Evolutionary conservation across 2,329 filamentous ascomycete genomes (phyloP).

Genomic region (Ophiocordyceps sinensis): DNA sequence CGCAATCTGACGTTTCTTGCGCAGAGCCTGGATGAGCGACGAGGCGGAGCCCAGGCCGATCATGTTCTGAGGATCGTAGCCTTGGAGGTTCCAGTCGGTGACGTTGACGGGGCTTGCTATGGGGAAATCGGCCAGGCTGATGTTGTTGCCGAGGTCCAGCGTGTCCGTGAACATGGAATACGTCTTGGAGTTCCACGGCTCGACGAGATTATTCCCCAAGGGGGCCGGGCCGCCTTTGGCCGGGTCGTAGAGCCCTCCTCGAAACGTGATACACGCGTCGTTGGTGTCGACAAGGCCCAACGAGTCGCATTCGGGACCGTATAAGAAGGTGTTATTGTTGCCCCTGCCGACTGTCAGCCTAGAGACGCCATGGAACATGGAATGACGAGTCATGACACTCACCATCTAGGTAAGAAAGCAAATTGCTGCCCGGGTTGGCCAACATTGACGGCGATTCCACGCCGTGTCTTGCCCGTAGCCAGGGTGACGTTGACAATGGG

Average conservation of each 20-base stretch:
- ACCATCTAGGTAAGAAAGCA: slow-evolving; percentile 2
- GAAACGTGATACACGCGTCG: slow-evolving; percentile 3
- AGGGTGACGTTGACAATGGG: slow-evolving; percentile 2
- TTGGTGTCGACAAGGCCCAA: not conserved
- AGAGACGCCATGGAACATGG: not conserved
- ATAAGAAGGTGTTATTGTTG: slow-evolving; percentile 3
- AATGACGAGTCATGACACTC: not conserved
- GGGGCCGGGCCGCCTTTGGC: not conserved
- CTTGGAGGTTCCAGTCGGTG: not conserved
- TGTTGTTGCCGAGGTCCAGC: not conserved
- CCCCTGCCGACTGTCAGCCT: not conserved
- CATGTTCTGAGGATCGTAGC: slow-evolving; percentile 3
- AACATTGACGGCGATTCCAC: slow-evolving; percentile 3
- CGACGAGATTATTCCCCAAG: not conserved
- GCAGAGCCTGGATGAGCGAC: slow-evolving; percentile 1
- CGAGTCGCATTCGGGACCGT: slow-evolving; percentile 2
- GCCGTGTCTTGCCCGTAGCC: not conserved
- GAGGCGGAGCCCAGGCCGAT: slow-evolving; percentile 6
- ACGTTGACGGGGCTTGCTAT: slow-evolving; percentile 2
- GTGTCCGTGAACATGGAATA: slow-evolving; percentile 6
- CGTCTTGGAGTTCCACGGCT: slow-evolving; percentile 1
- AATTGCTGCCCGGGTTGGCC: slow-evolving; percentile 2
- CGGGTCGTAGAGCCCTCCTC: slow-evolving; percentile 4
- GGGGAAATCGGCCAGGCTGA: slow-evolving; percentile 2
- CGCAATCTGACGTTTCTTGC: not conserved